These are phyloP conservation scores for Leccinum aurantiacum DNA, from an alignment of 768 basidiomycete species.

Conservation along the genomic window DNA sequence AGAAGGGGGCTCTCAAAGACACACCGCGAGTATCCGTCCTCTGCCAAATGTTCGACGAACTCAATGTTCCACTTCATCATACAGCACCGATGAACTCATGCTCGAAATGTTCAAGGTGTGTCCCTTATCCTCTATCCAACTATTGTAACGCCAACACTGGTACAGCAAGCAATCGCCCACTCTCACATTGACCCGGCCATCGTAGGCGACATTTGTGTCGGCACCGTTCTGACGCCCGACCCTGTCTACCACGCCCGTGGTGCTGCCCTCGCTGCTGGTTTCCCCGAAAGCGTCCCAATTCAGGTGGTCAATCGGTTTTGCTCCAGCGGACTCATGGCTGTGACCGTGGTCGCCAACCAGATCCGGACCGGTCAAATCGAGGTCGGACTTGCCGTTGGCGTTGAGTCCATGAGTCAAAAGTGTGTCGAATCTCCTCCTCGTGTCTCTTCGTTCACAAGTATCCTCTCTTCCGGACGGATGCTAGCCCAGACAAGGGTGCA, in stretches of 20 bases:
- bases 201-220: constrained; percentile 78
- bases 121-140: background rate
- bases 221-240: constrained; percentile 67
- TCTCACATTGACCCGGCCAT: constrained; percentile 62
- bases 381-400: constrained; percentile 77
- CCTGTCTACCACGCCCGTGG: constrained; percentile 70
- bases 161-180: constrained; percentile 56
- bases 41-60: background rate
- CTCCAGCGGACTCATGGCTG: constrained; percentile 84
- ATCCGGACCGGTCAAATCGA: constrained; percentile 78
- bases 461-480: background rate
- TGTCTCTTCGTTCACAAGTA: background rate
- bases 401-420: constrained; percentile 85
- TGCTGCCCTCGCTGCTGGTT: constrained; percentile 77
- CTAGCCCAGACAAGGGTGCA: constrained; percentile 64
- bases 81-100: constrained; percentile 76
- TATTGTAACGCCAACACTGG: background rate
- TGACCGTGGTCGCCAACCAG: constrained; percentile 73
- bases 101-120: constrained; percentile 76
- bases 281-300: constrained; percentile 73
- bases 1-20: constrained; percentile 74
- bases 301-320: constrained; percentile 81
- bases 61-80: constrained; percentile 12
- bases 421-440: constrained; percentile 31
- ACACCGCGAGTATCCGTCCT: constrained; percentile 44